Evolutionary conservation across 179 eudicot genomes (phyloP), one percentile per base, ranked within the genome.

Genomic region (Camellia oleifera): DNA sequence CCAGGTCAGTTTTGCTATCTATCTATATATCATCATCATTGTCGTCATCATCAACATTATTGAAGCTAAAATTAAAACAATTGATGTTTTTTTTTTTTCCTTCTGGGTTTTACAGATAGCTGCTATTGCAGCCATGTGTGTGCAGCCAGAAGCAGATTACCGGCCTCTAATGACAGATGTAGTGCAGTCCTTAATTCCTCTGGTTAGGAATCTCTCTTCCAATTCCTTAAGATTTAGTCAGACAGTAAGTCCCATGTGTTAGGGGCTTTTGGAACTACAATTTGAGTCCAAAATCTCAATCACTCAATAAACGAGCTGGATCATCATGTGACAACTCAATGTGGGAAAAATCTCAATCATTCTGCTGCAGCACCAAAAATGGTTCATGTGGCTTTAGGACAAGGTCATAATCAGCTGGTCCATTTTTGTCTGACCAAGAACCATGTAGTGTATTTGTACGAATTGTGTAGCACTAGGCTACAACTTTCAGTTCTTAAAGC

Each of bases 91-190:
- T 13, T 45, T 13, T 7, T 18, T 7, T 2, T 3, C 14, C 8
- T 18, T 40, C 20, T 56, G 13, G 63, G 48, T 57, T 81, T 64
- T 77, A 76, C 92, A 95, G 99, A 80, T 96, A 18, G 98, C 99
- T 18, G 99, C 99, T 5, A 96, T 96, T 72, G 99, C 97, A 50
- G 99, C 99, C 32, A 91, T 96, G 83, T 96, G 99, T 69, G 90
- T 95, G 82, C 99, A 95, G 82, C 85, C 94, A 46, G 99, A 95
- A 84, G 93, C 99, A 65, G 97, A 95, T 61, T 95, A 95, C 85
- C 89, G 98, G 68, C 99, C 97, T 44, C 81, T 95, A 50, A 95
- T 95, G 91, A 93, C 99, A 18, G 99, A 95, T 72, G 92, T 95
- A 5, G 99, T 95, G 82, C 99, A 95, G 82, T 95, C 99, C 44